phyloP scores from a whole-genome alignment of 1,284 basidiomycete genomes.

The Trichosporon sp. region DNA sequence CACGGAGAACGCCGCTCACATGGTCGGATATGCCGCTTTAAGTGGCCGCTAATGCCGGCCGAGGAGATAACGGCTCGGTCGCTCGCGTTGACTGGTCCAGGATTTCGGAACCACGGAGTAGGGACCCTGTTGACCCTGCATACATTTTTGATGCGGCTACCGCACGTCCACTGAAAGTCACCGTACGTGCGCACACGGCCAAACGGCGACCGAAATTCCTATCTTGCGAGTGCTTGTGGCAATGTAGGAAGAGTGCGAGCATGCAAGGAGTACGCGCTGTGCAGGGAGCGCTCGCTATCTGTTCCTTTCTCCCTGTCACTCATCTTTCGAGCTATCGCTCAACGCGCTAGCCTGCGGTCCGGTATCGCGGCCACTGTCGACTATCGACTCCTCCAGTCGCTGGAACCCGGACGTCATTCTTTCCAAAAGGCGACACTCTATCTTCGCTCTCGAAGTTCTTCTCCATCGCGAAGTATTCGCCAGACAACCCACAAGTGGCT shows the following conservation, averaged over 20 bases:
- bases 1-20: background rate
- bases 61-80: background rate
- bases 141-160: background rate
- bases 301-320: background rate
- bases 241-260: background rate
- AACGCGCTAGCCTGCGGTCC: background rate
- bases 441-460: background rate
- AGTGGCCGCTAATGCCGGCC: background rate
- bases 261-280: too few species aligned
- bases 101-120: background rate
- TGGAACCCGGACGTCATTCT: background rate
- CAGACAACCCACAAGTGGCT: too few species aligned
- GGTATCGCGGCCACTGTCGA: background rate
- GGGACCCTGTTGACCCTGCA: background rate
- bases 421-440: background rate
- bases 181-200: background rate
- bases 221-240: background rate
- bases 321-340: background rate
- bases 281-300: too few species aligned
- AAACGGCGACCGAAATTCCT: background rate
- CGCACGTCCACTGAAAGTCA: background rate
- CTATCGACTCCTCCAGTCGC: too few species aligned
- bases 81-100: background rate
- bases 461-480: background rate
- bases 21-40: background rate